Evolutionary conservation across 1,139 yeast genomes (phyloP).

Genomic region (Citeromyces hawaiiensis): DNA sequence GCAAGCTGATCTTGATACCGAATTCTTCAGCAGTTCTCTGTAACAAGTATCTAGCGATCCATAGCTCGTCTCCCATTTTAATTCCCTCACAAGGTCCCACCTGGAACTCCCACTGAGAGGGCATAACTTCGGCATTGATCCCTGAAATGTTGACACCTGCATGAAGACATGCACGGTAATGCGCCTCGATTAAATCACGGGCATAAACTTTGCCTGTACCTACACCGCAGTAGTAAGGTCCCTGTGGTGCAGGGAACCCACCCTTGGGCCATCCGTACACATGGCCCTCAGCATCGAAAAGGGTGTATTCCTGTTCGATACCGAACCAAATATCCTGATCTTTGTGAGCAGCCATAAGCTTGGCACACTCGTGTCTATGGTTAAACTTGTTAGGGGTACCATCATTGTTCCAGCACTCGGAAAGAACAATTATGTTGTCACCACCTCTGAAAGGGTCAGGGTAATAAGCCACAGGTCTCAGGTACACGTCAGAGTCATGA

Average conservation of each 20-base stretch:
- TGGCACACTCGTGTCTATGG: conserved; percentile 96
- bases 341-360: conserved; percentile 87
- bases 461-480: conserved; percentile 89
- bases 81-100: conserved; percentile 98
- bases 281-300: conserved; percentile 80
- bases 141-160: conserved; percentile 88
- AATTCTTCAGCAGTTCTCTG: conserved; percentile 97
- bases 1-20: conserved; percentile 96
- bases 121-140: conserved; percentile 99
- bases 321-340: conserved; percentile 92
- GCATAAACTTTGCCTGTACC: conserved; percentile 98
- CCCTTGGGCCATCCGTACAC: conserved; percentile 99
- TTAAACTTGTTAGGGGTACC: conserved; percentile 98
- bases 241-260: conserved; percentile 99
- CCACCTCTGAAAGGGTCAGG: conserved; percentile 97
- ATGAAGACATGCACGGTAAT: conserved; percentile 93
- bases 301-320: conserved; percentile 95
- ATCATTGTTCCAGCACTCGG: conserved; percentile 97
- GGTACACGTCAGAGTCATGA: conserved; percentile 85
- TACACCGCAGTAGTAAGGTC: conserved; percentile 99
- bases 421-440: conserved; percentile 85
- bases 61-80: conserved; percentile 91
- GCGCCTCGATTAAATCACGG: conserved; percentile 97
- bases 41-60: conserved; percentile 90
- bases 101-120: conserved; percentile 99